Conservation (phyloP, 2,329 filamentous ascomycete species). For the Fusarium fracticaudum region DNA sequence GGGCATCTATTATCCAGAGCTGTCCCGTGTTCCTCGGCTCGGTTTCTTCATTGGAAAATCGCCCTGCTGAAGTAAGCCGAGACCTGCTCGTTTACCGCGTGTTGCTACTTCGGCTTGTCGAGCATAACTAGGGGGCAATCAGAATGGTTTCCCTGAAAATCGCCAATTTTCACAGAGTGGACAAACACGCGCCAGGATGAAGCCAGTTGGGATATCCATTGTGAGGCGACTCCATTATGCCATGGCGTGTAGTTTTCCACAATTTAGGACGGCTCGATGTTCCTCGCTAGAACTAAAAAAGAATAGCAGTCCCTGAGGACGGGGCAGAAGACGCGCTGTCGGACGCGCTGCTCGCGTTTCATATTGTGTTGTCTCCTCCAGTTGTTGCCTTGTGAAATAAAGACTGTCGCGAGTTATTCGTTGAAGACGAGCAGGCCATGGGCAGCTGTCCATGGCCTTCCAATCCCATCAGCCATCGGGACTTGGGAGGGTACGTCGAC, state of each 20-base stretch:
- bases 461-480: constrained; percentile 15
- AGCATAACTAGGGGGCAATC: not conserved
- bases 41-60: not conserved
- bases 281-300: constrained; percentile 16
- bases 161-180: constrained; percentile 11
- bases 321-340: constrained; percentile 17
- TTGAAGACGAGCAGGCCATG: constrained; percentile 5
- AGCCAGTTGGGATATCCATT: constrained; percentile 29
- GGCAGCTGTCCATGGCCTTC: not conserved
- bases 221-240: constrained; percentile 24
- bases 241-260: constrained; percentile 25
- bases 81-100: constrained; percentile 24
- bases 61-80: constrained; percentile 21
- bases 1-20: not conserved
- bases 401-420: constrained; percentile 13
- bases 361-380: constrained; percentile 23
- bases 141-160: constrained; percentile 12
- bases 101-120: constrained; percentile 13
- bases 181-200: constrained; percentile 28
- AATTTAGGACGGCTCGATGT: not conserved
- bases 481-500: constrained; percentile 17
- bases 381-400: constrained; percentile 13
- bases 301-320: constrained; percentile 8
- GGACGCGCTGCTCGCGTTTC: constrained; percentile 20
- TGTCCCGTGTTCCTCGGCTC: not conserved